Evolutionary conservation across 148 eudicot genomes (phyloP), one percentile per base, ranked within the genome.

Genomic region (Cornus suecica): DNA sequence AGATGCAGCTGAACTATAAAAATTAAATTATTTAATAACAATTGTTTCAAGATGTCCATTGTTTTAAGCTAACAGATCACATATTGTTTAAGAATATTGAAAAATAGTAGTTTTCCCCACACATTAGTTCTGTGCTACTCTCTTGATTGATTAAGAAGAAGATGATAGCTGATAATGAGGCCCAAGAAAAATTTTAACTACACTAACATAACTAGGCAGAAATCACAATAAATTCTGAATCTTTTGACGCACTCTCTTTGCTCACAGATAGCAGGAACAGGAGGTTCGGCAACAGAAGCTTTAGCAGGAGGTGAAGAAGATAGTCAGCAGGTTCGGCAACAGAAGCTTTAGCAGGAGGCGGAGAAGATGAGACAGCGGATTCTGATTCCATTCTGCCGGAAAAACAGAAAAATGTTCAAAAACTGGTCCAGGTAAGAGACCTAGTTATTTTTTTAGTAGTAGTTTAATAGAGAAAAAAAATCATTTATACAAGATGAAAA

Each of bases 321-420:
- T 69, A 26, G 63, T n/a, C 79, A 72, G 86, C 45, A 68, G 77
- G 34, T 78, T 69, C 84, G 75, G 42, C 79, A 78, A 83, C 82
- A 67, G 82, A 77, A 60, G 66, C 66, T 69, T 87, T 77, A 41
- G 20, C 84, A 68, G 76, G 82, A 69, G 45, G 72, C 30, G 65
- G 70, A 62, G 85, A 86, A 66, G 88, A 74, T 69, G 81, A 27
- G 65, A 6, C 78, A 69, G 86, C 74, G 71, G 83, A 78, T 78
- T 80, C 84, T 48, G 90, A 75, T 74, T 88, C 93, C 98, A 93
- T 93, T 84, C 76, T 74, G 76, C 70, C 54, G 74, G 42, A 8
- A 60, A 23, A 2, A n/a, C 67, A 68, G 30, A 69, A 31, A 71
- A 28, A 72, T 28, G 61, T 42, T 48, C 54, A 41, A 75, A 51